Base-by-base conservation (phyloP, 2,329 filamentous ascomycete species). In the Penicillium concentricum region DNA sequence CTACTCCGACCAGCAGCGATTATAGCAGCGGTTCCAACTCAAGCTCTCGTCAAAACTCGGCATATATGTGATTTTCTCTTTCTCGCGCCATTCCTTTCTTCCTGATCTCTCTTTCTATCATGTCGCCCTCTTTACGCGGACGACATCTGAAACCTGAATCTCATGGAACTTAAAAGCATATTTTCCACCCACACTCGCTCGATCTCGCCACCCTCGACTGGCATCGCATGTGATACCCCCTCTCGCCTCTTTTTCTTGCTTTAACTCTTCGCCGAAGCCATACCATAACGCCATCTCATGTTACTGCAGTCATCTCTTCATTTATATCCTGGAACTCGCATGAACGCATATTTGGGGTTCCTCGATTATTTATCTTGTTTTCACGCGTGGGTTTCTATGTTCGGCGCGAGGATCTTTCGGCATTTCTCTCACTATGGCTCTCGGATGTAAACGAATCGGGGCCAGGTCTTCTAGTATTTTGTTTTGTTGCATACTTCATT, bases 1-100 rank as follows among this genome's bases (percentile, higher is more conserved):
- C 71, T 13, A 78, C 75, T 1, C 75, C 75, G 0, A 62, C 61
- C 55, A 75, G 70, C 55, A 75, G 72, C 55, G 73, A 75, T 0
- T 61, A 59, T 45, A 61, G 64, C 22, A 68, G 63, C 59, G 63
- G 67, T 50, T 69, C 67, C 13, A 51, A 54, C 34, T 67, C 70
- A 12, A 60, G 57, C 30, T 71, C 61, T 53, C 70, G 70, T 22
- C 69, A 73, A 39, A 68, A 67, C 39, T 72, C 70, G 12, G 39
- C 55, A 18, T 70, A 68, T 43, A 54, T 59, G 39, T 69, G 61
- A 66, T 63, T 35, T 20, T 34, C 32, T 41, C 22, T 43, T 28
- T 38, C 32, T 46, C 28, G 34, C 32, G 34, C n/a, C 12, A 35
- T 47, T 45, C 15, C 30, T 37, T 20, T 34, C 32, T 51, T 37